phyloP scores from a whole-genome alignment of 257 asterid genomes.

The Mentha longifolia region DNA sequence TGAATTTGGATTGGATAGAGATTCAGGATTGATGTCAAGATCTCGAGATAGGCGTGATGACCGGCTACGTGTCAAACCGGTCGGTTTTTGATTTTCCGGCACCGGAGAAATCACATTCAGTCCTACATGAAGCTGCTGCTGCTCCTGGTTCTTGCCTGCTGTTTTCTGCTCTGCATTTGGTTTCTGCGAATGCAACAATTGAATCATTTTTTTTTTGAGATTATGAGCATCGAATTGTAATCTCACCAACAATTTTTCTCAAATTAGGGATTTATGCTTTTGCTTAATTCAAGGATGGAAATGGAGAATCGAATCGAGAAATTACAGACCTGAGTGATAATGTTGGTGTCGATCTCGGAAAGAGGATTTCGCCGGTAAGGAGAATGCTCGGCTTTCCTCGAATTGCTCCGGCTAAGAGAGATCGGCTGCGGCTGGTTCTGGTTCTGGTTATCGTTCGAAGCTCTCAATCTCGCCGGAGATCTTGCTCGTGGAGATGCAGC shows the following conservation, averaged over 20 bases:
- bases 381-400: slow-evolving; percentile 84
- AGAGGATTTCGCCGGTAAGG: slow-evolving; percentile 87
- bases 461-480: slow-evolving; percentile 75
- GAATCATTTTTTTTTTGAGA: not conserved
- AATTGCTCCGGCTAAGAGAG: slow-evolving; percentile 91
- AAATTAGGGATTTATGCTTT: not conserved
- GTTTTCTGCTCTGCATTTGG: slow-evolving; percentile 49
- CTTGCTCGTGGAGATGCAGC: slow-evolving; percentile 86
- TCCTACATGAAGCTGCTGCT: slow-evolving; percentile 37
- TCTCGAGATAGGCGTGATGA: slow-evolving; percentile 82
- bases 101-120: slow-evolving; percentile 59
- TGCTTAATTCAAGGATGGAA: not conserved
- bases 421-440: slow-evolving; percentile 54
- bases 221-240: not conserved
- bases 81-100: slow-evolving; percentile 47
- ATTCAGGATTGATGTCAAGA: slow-evolving; percentile 68
- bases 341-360: slow-evolving; percentile 72
- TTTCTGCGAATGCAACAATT: slow-evolving; percentile 45
- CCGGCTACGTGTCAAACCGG: slow-evolving; percentile 54
- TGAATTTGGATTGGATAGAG: slow-evolving; percentile 53
- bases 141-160: slow-evolving; percentile 45
- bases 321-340: slow-evolving; percentile 53
- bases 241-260: not conserved
- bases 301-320: not conserved
- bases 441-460: slow-evolving; percentile 46